phyloP scores from a whole-genome alignment of 805 yeast species.

The Lachancea meyersii region DNA sequence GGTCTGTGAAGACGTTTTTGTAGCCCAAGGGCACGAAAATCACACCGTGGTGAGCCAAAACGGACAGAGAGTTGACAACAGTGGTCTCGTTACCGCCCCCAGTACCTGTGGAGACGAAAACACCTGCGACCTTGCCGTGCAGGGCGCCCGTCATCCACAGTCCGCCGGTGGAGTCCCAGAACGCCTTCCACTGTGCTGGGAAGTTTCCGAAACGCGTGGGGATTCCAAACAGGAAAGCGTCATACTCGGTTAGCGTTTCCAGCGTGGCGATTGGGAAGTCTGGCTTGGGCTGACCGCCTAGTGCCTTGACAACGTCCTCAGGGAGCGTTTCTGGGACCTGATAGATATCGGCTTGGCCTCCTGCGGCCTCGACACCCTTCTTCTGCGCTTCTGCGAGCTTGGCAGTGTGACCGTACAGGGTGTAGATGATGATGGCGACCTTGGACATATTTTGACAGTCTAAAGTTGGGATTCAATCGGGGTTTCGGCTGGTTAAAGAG shows the following conservation, averaged over 20 bases:
- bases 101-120: constrained; percentile 69
- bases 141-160: constrained; percentile 72
- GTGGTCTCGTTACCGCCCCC: constrained; percentile 86
- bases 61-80: constrained; percentile 54
- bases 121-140: constrained; percentile 66
- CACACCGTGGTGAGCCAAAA: constrained; percentile 74
- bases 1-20: constrained; percentile 47
- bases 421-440: constrained; percentile 72
- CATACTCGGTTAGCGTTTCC: constrained; percentile 56
- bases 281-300: constrained; percentile 62
- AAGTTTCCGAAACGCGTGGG: constrained; percentile 81
- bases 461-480: no score
- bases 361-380: constrained; percentile 63
- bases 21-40: constrained; percentile 75
- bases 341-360: constrained; percentile 63
- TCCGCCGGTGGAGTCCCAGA: constrained; percentile 74
- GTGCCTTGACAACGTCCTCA: constrained; percentile 49
- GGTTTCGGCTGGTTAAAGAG: no score
- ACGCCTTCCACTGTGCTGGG: constrained; percentile 73
- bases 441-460: constrained; percentile 30
- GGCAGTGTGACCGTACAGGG: constrained; percentile 74
- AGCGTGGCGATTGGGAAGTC: constrained; percentile 56
- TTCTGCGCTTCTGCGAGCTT: constrained; percentile 62
- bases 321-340: constrained; percentile 77
- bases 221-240: constrained; percentile 77